phyloP scores from a whole-genome alignment of 345 rosid genomes.

The Xanthoceras sorbifolium region DNA sequence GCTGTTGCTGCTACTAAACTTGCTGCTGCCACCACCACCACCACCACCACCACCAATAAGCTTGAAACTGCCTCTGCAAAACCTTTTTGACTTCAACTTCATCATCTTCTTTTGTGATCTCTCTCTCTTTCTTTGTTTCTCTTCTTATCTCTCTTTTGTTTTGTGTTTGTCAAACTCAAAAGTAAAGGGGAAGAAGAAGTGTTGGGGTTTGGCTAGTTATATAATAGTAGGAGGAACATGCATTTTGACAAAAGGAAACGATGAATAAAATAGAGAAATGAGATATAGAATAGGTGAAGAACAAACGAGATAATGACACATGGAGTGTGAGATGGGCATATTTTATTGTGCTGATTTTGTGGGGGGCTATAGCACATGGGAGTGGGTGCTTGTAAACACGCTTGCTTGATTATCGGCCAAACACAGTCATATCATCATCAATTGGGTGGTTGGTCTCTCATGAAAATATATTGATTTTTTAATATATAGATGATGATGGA shows the following conservation, averaged over 20 bases:
- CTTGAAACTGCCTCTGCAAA: conserved; percentile 58
- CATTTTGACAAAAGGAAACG: conserved; percentile 1
- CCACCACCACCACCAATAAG: conserved; percentile 43
- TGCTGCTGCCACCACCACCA: conserved; percentile 30
- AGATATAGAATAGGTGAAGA: not conserved
- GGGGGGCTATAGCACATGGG: conserved; percentile 51
- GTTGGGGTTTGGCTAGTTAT: not conserved
- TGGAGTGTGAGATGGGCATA: conserved; percentile 24
- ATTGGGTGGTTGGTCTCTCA: conserved; percentile 27
- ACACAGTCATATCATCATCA: conserved; percentile 28
- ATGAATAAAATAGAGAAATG: not conserved
- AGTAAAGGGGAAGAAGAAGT: not conserved
- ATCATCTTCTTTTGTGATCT: conserved; percentile 44
- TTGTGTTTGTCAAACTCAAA: not conserved
- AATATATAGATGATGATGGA: not conserved
- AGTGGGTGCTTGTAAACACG: conserved; percentile 35
- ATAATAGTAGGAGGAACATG: conserved; percentile 3
- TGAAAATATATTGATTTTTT: not conserved
- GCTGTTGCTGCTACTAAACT: conserved; percentile 20
- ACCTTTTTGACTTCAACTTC: conserved; percentile 71
- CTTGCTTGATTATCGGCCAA: conserved; percentile 56
- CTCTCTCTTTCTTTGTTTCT: not conserved
- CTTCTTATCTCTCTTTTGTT: not conserved
- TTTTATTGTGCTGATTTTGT: conserved; percentile 24
- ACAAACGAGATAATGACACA: conserved; percentile 24